Evolutionary conservation across 2,329 filamentous ascomycete genomes (phyloP).

Genomic region (Trichophyton equinum): DNA sequence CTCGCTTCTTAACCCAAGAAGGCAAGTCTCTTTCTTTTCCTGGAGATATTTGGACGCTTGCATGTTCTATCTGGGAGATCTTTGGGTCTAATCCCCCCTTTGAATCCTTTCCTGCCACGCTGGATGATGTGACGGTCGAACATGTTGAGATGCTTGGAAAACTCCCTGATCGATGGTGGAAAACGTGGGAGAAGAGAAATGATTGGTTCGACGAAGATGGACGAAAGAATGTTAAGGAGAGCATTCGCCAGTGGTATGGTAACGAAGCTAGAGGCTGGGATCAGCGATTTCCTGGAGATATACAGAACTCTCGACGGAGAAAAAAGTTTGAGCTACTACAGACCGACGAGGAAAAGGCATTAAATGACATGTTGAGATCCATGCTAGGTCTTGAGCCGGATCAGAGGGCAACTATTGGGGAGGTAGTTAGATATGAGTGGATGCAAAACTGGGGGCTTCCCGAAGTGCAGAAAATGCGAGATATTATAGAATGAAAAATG

Average conservation of each 20-base stretch:
- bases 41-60: slow-evolving; percentile 28
- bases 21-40: slow-evolving; percentile 20
- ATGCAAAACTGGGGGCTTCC: no score
- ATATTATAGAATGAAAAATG: no score
- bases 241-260: slow-evolving; percentile 5
- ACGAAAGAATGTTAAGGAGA: slow-evolving; percentile 7
- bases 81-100: slow-evolving; percentile 18
- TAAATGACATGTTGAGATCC: not conserved
- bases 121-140: not conserved
- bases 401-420: no score
- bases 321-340: slow-evolving; percentile 4
- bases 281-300: not conserved
- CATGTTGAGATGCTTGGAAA: not conserved
- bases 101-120: slow-evolving; percentile 11
- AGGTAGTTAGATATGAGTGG: no score
- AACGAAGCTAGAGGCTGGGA: slow-evolving; percentile 5
- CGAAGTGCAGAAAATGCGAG: no score
- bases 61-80: slow-evolving; percentile 25
- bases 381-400: no score
- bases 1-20: slow-evolving; percentile 6
- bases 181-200: slow-evolving; percentile 10
- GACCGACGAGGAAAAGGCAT: no score
- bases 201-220: slow-evolving; percentile 12
- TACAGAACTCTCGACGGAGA: slow-evolving; percentile 7
- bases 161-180: slow-evolving; percentile 8